Base-by-base conservation (phyloP, 1,284 basidiomycete genomes). In the Golubevia pallescens region DNA sequence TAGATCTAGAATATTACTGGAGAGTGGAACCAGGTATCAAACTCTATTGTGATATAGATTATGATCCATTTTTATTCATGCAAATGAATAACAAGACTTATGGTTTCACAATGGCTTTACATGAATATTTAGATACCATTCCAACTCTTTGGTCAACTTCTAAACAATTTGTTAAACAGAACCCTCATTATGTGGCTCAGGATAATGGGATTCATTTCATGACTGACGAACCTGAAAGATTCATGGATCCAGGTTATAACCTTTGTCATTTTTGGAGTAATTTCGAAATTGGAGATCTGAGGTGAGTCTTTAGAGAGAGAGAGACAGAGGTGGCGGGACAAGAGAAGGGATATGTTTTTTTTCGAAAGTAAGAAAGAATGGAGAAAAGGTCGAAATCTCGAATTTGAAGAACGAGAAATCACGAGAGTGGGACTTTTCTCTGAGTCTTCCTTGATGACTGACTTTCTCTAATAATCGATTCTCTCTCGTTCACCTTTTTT, bases 211-310 rank as follows among this genome's bases (percentile, higher is more conserved):
- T 78, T 28, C 63, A 73, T 52, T 84, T 85, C 57, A 66, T 85
- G 62, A 78, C 80, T 10, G 76, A 83, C 32, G 73, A 84, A 53
- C 72, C 75, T 3, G 69, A 76, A 20, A 60, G 56, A 4, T 19
- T 71, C 48, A 60, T 71, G 58, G 78, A 76, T 1, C 66, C 70
- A 0, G 73, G 70, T 0, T 83, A 75, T 63, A 80, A 77, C 66
- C 67, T 75, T 66, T 80, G 78, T 60, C 81, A 83, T 62, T 81
- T 73, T 51, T 83, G 81, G 81, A 69, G 67, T 60, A 83, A 83
- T 65, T 79, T 83, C 61, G 93, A 95, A 84, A 93, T 95, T 61
- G 93, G 91, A 7, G 80, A 85, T 54, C 61, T 86, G 88, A 89
- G 91, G 51, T 62, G 60, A 58, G 60, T 20, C n/a, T n/a, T n/a